Evolutionary conservation across 2,329 filamentous ascomycete species (phyloP).

Genomic region (Fusarium coicis): DNA sequence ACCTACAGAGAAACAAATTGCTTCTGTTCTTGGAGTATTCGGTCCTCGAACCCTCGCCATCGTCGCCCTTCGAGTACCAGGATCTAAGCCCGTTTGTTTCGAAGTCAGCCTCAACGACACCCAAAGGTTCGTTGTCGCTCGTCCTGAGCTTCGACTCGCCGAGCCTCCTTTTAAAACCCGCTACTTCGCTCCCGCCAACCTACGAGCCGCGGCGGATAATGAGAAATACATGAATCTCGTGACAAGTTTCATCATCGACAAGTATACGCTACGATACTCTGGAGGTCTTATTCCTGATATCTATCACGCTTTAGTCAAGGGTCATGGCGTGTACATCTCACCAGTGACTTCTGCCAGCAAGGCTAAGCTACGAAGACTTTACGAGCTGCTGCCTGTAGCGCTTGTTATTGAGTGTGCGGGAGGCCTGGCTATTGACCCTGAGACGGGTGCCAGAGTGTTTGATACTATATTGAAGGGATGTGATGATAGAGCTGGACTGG

Average conservation of each 20-base stretch:
- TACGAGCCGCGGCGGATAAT: conserved; percentile 66
- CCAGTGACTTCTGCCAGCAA: conserved; percentile 62
- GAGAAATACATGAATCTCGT: conserved; percentile 61
- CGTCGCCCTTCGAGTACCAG: conserved; percentile 63
- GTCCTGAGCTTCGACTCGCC: conserved; percentile 53
- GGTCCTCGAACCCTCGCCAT: conserved; percentile 67
- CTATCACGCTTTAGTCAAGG: conserved; percentile 68
- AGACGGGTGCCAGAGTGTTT: conserved; percentile 55
- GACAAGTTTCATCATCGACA: conserved; percentile 59
- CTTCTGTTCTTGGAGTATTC: conserved; percentile 63
- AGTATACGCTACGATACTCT: conserved; percentile 69
- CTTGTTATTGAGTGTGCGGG: conserved; percentile 70
- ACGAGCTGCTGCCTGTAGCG: conserved; percentile 69
- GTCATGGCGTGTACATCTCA: conserved; percentile 69
- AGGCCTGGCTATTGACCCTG: conserved; percentile 64
- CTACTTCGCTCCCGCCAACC: conserved; percentile 72
- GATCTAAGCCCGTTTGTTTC: conserved; percentile 55
- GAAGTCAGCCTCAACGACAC: conserved; percentile 59
- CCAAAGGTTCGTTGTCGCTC: conserved; percentile 52
- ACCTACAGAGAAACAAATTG: conserved; percentile 57
- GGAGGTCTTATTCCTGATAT: conserved; percentile 72
- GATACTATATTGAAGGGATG: conserved; percentile 52
- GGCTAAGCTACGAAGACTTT: conserved; percentile 68
- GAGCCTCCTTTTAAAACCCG: conserved; percentile 57
- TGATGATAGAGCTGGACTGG: conserved; percentile 61